Percentiles rank a stretch among this genome's conserved stretches.
phyloP scores from a whole-genome alignment of 768 basidiomycete species.

The Tephrocybe sp. region DNA sequence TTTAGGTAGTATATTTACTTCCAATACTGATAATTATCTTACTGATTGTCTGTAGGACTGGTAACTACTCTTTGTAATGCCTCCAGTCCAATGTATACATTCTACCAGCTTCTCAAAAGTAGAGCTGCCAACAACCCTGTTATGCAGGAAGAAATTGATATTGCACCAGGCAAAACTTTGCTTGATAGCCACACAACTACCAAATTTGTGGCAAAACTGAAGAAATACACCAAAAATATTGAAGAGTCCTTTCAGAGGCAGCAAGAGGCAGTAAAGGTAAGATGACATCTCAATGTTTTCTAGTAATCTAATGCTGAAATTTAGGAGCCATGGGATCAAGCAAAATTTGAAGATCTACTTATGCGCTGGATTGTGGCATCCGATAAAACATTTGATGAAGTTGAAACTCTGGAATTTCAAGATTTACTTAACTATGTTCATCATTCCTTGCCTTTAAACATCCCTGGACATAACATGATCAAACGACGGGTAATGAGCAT shows the following conservation, averaged over 20 bases:
- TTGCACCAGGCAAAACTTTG: not conserved
- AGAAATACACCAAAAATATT: not conserved
- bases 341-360: too few species aligned
- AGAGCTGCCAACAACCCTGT: not conserved
- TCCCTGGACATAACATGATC: too few species aligned
- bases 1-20: not conserved
- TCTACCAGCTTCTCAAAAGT: not conserved
- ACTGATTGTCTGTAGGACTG: not conserved
- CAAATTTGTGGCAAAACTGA: not conserved
- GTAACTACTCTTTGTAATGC: not conserved
- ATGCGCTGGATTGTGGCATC: too few species aligned
- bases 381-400: too few species aligned
- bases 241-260: constrained; percentile 5
- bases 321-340: too few species aligned
- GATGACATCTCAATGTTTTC: not conserved
- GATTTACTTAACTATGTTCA: too few species aligned
- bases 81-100: not conserved
- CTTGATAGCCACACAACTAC: not conserved
- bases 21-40: not conserved
- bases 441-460: too few species aligned
- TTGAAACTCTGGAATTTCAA: too few species aligned
- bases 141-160: constrained; percentile 1
- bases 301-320: not conserved
- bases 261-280: not conserved
- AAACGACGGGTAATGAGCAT: too few species aligned